A percentile compares a stretch with the other conserved stretches of the same genome.
phyloP scores from a whole-genome alignment of 2,329 filamentous ascomycete species.

The Fusarium camptoceras region DNA sequence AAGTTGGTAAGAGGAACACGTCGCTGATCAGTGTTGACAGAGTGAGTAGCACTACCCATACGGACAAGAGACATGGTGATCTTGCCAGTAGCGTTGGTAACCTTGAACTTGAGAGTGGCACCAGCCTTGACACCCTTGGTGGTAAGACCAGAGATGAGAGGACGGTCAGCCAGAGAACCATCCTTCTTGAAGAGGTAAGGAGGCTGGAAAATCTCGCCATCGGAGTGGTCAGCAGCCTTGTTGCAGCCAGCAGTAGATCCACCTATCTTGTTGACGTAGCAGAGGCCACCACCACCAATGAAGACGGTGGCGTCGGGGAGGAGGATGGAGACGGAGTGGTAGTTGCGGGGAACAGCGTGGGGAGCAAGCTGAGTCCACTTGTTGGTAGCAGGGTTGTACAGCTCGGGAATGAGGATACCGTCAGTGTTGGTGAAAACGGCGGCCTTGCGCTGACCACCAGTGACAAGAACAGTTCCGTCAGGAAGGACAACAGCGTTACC shows the following conservation, averaged over 20 bases:
- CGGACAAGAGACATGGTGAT: constrained; percentile 59
- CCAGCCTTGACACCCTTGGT: constrained; percentile 36
- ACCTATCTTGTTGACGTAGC: constrained; percentile 48
- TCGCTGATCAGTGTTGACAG: constrained; percentile 69
- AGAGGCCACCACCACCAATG: constrained; percentile 65
- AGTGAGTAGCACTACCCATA: constrained; percentile 63
- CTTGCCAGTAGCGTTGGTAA: constrained; percentile 35
- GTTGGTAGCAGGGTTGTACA: constrained; percentile 58
- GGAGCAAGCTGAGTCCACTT: constrained; percentile 54
- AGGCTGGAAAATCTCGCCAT: constrained; percentile 67
- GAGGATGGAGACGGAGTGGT: constrained; percentile 63
- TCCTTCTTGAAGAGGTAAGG: constrained; percentile 64
- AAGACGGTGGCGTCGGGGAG: constrained; percentile 63
- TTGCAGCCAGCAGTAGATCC: constrained; percentile 48
- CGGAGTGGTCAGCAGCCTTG: constrained; percentile 60
- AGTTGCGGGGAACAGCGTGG: constrained; percentile 58
- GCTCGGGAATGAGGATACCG: constrained; percentile 57
- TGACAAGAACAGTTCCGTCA: constrained; percentile 58
- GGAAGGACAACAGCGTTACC: constrained; percentile 59
- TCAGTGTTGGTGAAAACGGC: constrained; percentile 59
- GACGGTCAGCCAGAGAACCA: constrained; percentile 53
- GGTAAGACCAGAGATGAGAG: constrained; percentile 12
- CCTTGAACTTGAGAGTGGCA: constrained; percentile 38
- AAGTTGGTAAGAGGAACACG: constrained; percentile 58
- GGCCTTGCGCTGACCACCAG: constrained; percentile 52